Evolutionary conservation across 2,329 filamentous ascomycete genomes (phyloP).

Genomic region (Trichophyton simii): DNA sequence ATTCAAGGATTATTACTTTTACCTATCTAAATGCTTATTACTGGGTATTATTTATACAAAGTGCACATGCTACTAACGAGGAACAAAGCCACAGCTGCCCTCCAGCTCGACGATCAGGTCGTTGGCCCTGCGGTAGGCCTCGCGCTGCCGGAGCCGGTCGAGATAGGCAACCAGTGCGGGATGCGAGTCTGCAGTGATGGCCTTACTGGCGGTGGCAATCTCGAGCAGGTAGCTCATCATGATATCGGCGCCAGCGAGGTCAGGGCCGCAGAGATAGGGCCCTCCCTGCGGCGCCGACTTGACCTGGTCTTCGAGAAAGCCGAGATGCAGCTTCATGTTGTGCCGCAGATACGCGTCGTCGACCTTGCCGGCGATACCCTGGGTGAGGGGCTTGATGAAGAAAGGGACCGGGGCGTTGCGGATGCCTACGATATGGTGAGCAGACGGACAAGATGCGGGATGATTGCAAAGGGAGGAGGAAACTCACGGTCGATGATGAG

Average conservation of each 20-base stretch:
- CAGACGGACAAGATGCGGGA: too few species aligned
- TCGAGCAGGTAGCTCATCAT: slow-evolving; percentile 37
- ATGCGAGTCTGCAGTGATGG: slow-evolving; percentile 26
- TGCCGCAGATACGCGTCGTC: slow-evolving; percentile 29
- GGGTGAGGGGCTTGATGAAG: slow-evolving; percentile 55
- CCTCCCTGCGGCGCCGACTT: slow-evolving; percentile 29
- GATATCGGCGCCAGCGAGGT: slow-evolving; percentile 36
- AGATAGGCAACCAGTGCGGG: slow-evolving; percentile 21
- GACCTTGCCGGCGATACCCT: slow-evolving; percentile 38
- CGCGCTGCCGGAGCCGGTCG: slow-evolving; percentile 18
- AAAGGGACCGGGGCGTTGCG: slow-evolving; percentile 48
- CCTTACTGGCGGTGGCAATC: slow-evolving; percentile 22
- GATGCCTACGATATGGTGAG: slow-evolving; percentile 24
- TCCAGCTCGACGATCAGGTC: not conserved
- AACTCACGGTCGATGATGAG: slow-evolving; percentile 48
- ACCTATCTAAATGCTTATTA: not conserved
- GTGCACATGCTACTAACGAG: not conserved
- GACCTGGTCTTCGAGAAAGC: slow-evolving; percentile 36
- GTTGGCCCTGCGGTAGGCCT: slow-evolving; percentile 21
- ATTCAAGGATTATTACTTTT: too few species aligned
- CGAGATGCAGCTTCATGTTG: slow-evolving; percentile 31
- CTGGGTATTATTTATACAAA: not conserved
- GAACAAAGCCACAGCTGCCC: not conserved
- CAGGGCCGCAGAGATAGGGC: slow-evolving; percentile 31
- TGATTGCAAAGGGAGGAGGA: too few species aligned